Evolutionary conservation across 1,284 basidiomycete species (phyloP).

Genomic region (Fomitopsis schrenkii): DNA sequence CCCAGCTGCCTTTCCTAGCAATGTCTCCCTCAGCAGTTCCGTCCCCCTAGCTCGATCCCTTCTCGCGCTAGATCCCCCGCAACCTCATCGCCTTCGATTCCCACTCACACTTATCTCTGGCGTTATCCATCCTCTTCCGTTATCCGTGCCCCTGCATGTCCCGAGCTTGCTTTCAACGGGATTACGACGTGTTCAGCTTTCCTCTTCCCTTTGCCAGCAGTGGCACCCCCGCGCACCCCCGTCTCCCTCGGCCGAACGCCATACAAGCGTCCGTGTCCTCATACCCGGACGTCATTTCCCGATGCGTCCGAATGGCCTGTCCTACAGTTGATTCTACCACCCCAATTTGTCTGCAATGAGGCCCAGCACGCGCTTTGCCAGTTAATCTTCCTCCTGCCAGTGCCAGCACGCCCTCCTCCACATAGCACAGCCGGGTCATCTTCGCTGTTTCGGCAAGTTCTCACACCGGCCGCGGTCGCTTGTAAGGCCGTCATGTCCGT

Average conservation of each 20-base stretch:
- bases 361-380: background rate
- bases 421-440: background rate
- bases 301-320: background rate
- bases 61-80: background rate
- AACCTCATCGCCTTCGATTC: background rate
- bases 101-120: background rate
- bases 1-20: background rate
- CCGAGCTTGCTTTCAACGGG: background rate
- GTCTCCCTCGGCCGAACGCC: background rate
- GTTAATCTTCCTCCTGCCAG: background rate
- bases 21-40: background rate
- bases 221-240: background rate
- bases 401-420: background rate
- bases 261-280: background rate
- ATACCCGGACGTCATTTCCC: background rate
- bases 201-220: background rate
- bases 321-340: background rate
- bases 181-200: background rate
- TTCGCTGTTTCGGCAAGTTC: background rate
- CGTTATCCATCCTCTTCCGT: background rate
- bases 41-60: background rate
- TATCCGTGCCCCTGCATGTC: background rate
- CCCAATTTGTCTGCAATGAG: background rate
- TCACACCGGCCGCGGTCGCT: background rate
- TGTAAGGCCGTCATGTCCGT: background rate